phyloP scores from a whole-genome alignment of 1,284 basidiomycete species.

The Cryptococcus sp. region DNA sequence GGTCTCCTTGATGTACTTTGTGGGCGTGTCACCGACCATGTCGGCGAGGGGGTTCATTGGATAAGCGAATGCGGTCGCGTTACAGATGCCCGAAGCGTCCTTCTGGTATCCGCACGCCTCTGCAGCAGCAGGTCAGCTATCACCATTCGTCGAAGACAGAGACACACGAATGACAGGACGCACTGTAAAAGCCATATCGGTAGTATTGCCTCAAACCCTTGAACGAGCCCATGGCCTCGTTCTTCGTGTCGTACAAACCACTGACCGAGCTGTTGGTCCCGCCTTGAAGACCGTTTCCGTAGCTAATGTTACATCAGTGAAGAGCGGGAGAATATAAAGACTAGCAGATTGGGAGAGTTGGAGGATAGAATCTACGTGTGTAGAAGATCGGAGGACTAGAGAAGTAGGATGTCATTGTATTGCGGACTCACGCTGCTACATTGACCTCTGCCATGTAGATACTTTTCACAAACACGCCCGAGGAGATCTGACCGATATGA shows the following conservation, averaged over 20 bases:
- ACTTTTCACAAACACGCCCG: conserved; percentile 33
- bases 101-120: conserved; percentile 49
- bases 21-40: conserved; percentile 46
- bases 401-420: too few relatives aligned
- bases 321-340: too few relatives aligned
- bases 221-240: conserved; percentile 32
- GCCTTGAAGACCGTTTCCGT: conserved; percentile 37
- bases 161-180: conserved; percentile 15
- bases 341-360: too few relatives aligned
- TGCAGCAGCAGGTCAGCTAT: conserved; percentile 10
- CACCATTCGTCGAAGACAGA: too few relatives aligned
- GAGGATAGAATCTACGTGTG: too few relatives aligned
- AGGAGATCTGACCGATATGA: conserved; percentile 47
- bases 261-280: conserved; percentile 29
- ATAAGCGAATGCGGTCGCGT: conserved; percentile 46
- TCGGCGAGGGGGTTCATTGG: conserved; percentile 44
- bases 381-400: too few relatives aligned
- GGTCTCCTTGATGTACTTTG: conserved; percentile 28
- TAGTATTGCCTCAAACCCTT: conserved; percentile 49
- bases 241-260: conserved; percentile 38
- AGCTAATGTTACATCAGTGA: conserved; percentile 10
- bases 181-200: conserved; percentile 50
- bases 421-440: conserved; percentile 41
- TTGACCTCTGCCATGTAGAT: conserved; percentile 49
- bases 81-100: conserved; percentile 44